A percentile compares a stretch with the other conserved stretches of the same genome.
Evolutionary conservation across 164 flowering plant species (phyloP).

Genomic region (Berberis thunbergii): DNA sequence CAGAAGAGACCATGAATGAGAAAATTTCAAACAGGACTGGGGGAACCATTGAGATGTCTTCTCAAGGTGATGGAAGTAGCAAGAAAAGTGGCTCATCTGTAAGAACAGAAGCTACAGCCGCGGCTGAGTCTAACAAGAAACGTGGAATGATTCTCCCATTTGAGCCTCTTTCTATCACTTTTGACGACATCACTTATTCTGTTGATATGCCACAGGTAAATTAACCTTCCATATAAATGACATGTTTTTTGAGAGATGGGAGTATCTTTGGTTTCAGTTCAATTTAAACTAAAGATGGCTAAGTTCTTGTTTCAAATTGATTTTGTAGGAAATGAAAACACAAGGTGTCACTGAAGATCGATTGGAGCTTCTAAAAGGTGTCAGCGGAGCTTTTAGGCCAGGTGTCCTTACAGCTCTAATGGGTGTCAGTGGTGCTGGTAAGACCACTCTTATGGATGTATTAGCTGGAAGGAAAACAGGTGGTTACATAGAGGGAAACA

Average conservation of each 20-base stretch:
- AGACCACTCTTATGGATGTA: slow-evolving; percentile 48
- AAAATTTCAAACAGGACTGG: slow-evolving; percentile 8
- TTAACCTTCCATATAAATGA: background rate
- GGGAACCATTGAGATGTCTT: slow-evolving; percentile 11
- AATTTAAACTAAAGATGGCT: background rate
- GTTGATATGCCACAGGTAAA: slow-evolving; percentile 37
- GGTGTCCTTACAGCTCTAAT: slow-evolving; percentile 49
- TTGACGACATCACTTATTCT: slow-evolving; percentile 47
- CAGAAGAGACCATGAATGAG: slow-evolving; percentile 22
- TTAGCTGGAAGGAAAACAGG: slow-evolving; percentile 45
- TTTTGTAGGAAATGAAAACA: slow-evolving; percentile 30
- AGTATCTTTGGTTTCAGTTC: background rate
- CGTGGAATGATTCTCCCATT: slow-evolving; percentile 74
- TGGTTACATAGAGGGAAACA: slow-evolving; percentile 37
- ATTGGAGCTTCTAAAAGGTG: slow-evolving; percentile 29
- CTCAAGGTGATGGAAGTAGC: slow-evolving; percentile 2
- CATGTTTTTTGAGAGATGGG: background rate
- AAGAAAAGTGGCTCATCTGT: slow-evolving; percentile 2
- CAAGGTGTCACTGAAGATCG: slow-evolving; percentile 25
- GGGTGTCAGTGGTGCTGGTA: slow-evolving; percentile 60
- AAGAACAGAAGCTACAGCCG: slow-evolving; percentile 11
- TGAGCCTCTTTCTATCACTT: slow-evolving; percentile 46
- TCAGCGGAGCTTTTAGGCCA: slow-evolving; percentile 46
- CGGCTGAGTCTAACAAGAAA: slow-evolving; percentile 18
- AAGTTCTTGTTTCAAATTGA: background rate